These are phyloP conservation scores for Arthroderma uncinatum DNA, from an alignment of 2,329 filamentous ascomycete genomes.

Conservation along the genomic window DNA sequence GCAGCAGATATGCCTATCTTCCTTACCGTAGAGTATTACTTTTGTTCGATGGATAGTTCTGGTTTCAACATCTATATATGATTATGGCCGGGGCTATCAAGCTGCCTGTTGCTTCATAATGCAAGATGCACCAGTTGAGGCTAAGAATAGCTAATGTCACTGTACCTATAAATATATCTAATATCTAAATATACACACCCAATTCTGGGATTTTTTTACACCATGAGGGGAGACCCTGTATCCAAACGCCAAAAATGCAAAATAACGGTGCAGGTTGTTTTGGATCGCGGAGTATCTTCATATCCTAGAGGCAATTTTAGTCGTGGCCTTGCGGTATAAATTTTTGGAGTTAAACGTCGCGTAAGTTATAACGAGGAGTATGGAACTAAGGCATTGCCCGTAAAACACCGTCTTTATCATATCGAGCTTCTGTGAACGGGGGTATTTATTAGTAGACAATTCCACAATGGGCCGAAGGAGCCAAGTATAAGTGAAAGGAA, in stretches of 20 bases:
- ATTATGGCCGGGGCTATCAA: neutral
- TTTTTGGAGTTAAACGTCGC: neutral
- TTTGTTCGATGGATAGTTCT: no score
- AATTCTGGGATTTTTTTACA: neutral
- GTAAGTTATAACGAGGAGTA: neutral
- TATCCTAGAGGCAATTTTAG: neutral
- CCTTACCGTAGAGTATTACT: no score
- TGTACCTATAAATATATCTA: neutral
- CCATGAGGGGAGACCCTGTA: neutral
- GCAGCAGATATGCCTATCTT: no score
- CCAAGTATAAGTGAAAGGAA: neutral
- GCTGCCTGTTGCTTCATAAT: neutral
- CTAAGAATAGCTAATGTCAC: neutral
- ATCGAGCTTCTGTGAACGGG: conserved; percentile 56
- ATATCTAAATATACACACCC: neutral
- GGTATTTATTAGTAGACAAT: neutral
- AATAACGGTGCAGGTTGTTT: neutral
- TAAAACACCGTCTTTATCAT: conserved; percentile 68
- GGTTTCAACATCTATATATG: no score
- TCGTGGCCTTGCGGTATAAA: neutral
- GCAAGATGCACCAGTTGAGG: neutral
- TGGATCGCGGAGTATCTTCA: neutral
- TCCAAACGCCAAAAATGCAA: conserved; percentile 3
- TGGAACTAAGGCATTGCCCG: conserved; percentile 39
- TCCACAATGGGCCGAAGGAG: neutral